phyloP scores from a whole-genome alignment of 1,284 basidiomycete species.

The Tetrapyrgos nigripes region DNA sequence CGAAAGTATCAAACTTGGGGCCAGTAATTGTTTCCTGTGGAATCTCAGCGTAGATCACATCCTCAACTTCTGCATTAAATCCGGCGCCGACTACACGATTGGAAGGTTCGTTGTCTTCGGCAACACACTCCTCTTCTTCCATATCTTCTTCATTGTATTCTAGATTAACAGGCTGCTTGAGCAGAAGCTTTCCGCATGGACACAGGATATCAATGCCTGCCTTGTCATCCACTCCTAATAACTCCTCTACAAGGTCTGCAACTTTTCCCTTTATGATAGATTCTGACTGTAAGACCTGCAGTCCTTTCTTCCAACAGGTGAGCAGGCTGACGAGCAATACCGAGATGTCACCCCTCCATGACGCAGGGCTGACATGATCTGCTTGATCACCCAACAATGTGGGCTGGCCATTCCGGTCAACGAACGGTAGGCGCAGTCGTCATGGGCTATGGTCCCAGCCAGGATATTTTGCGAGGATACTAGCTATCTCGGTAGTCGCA shows the following conservation, averaged over 20 bases:
- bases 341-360: not conserved
- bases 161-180: not conserved
- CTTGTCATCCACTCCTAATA: too few species aligned
- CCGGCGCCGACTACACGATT: not conserved
- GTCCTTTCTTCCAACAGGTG: not conserved
- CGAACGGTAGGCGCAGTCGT: constrained; percentile 20
- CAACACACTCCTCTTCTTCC: not conserved
- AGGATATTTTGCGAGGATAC: constrained; percentile 40
- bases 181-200: not conserved
- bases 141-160: not conserved
- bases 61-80: not conserved
- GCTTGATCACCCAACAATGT: not conserved
- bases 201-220: not conserved
- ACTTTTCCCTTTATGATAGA: not conserved
- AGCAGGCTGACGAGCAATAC: not conserved
- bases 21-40: not conserved
- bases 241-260: too few species aligned
- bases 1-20: not conserved
- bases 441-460: constrained; percentile 41
- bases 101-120: too few species aligned
- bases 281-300: not conserved
- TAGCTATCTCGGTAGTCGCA: constrained; percentile 35
- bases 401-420: not conserved
- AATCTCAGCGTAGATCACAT: not conserved
- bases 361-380: not conserved